A percentile compares a stretch with the other conserved stretches of the same genome.
Evolutionary conservation across 148 eudicot species (phyloP).

Genomic region (Amaranthus palmeri): DNA sequence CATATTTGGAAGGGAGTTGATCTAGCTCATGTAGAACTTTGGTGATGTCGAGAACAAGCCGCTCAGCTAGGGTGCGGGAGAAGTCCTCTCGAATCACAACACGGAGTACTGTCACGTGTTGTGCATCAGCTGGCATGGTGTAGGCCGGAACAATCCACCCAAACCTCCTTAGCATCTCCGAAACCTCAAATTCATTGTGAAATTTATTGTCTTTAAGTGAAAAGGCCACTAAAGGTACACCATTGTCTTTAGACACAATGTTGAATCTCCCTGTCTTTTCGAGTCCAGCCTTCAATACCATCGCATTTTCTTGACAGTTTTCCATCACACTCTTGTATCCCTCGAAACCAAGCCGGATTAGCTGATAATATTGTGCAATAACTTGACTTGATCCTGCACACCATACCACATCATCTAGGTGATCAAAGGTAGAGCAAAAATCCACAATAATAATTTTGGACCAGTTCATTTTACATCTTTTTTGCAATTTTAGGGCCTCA

Average conservation of each 20-base stretch:
- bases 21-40: slow-evolving; percentile 26
- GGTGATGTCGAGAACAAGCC: slow-evolving; percentile 21
- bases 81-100: slow-evolving; percentile 30
- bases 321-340: slow-evolving; percentile 19
- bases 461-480: no score
- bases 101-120: slow-evolving; percentile 24
- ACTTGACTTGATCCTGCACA: slow-evolving; percentile 39
- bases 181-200: slow-evolving; percentile 19
- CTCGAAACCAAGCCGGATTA: slow-evolving; percentile 33
- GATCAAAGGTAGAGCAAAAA: no score
- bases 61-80: slow-evolving; percentile 15
- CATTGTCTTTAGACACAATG: slow-evolving; percentile 24
- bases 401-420: background rate
- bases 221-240: slow-evolving; percentile 27
- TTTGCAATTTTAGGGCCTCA: no score
- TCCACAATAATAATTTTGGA: no score
- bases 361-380: slow-evolving; percentile 40
- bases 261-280: slow-evolving; percentile 22
- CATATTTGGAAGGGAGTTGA: slow-evolving; percentile 12
- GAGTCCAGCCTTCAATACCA: slow-evolving; percentile 16
- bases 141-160: slow-evolving; percentile 30
- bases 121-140: slow-evolving; percentile 25
- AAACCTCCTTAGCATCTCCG: slow-evolving; percentile 15
- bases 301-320: slow-evolving; percentile 24
- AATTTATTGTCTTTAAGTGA: slow-evolving; percentile 18